These are phyloP conservation scores for Globisporangium barbulae DNA, from an alignment of 352 stramenopile genomes.

Conservation along the genomic window DNA sequence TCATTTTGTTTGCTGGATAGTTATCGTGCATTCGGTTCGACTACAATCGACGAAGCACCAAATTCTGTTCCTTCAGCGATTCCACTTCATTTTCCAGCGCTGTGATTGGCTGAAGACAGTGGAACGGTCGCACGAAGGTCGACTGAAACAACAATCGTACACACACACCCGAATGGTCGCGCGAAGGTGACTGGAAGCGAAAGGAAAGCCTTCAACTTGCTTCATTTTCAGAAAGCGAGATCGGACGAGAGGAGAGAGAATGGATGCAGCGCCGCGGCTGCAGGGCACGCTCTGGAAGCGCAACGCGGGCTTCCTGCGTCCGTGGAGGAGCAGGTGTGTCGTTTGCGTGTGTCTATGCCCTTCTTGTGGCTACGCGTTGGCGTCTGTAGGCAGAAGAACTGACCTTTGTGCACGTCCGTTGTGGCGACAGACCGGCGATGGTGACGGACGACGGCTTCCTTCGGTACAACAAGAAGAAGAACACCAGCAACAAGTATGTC, in stretches of 20 bases:
- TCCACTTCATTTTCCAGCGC: not conserved
- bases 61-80: not conserved
- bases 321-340: conserved; percentile 51
- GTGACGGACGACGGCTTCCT: conserved; percentile 67
- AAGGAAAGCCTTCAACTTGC: conserved; percentile 1
- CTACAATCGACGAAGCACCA: not conserved
- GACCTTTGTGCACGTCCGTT: not conserved
- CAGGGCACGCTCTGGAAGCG: conserved; percentile 60
- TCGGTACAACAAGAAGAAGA: conserved; percentile 64
- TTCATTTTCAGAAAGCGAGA: not conserved
- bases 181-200: not conserved
- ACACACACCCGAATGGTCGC: not conserved
- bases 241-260: not conserved
- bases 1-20: too few species aligned
- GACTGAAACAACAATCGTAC: not conserved
- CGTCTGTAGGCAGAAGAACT: not conserved
- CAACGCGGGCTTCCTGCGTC: conserved; percentile 62
- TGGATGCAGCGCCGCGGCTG: conserved; percentile 22
- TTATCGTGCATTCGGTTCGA: too few species aligned
- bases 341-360: not conserved
- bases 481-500: conserved; percentile 23
- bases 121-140: not conserved
- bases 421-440: conserved; percentile 27
- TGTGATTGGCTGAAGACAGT: not conserved
- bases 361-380: not conserved